Evolutionary conservation across 1,139 yeast genomes (phyloP).

Genomic region (Candida anutae): DNA sequence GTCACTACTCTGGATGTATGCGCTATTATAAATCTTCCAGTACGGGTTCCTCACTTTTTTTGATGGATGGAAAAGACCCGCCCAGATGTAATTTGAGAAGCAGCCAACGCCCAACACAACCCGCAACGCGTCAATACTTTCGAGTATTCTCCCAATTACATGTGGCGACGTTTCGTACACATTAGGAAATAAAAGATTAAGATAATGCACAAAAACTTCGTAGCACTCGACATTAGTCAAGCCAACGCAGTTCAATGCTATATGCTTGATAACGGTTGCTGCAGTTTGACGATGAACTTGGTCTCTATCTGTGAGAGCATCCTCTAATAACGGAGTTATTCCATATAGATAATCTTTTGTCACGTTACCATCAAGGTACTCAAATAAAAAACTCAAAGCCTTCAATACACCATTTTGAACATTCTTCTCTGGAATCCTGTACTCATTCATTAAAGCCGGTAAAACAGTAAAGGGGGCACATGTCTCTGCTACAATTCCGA

Average conservation of each 20-base stretch:
- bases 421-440: constrained; percentile 83
- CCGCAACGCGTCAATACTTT: constrained; percentile 71
- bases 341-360: constrained; percentile 81
- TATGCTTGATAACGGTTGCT: constrained; percentile 75
- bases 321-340: constrained; percentile 73
- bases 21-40: constrained; percentile 76
- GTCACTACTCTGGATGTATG: constrained; percentile 70
- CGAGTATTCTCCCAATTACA: constrained; percentile 75
- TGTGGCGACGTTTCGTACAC: constrained; percentile 93
- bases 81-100: constrained; percentile 71
- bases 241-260: constrained; percentile 77
- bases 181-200: constrained; percentile 76
- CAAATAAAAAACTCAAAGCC: constrained; percentile 88
- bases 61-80: constrained; percentile 92
- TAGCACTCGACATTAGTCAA: constrained; percentile 68
- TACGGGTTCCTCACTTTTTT: constrained; percentile 75
- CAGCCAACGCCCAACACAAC: constrained; percentile 71
- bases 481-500: constrained; percentile 91
- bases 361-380: constrained; percentile 70
- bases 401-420: constrained; percentile 95
- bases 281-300: constrained; percentile 95
- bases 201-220: constrained; percentile 50
- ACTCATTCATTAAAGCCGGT: constrained; percentile 97
- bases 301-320: constrained; percentile 87
- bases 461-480: constrained; percentile 91